Conservation (phyloP, 140 eudicot genomes). For the Senecio squalidus region DNA sequence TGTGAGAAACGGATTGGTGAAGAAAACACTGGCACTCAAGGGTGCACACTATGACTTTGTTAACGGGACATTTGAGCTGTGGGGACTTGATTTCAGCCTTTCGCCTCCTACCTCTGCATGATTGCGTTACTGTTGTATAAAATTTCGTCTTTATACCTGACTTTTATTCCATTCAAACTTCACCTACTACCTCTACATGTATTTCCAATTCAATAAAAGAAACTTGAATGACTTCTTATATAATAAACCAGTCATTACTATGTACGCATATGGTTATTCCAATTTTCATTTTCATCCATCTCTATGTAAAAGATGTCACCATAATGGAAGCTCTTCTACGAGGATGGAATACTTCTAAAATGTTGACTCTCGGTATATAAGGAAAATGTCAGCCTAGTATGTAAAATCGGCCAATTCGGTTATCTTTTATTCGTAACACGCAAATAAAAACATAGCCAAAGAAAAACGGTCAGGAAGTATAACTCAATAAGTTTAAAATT, state of each 20-base stretch:
- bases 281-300: constrained; percentile 32
- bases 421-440: too few relatives aligned
- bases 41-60: constrained; percentile 92
- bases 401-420: background rate
- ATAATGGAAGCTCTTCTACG: constrained; percentile 56
- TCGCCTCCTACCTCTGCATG: constrained; percentile 46
- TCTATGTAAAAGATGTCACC: constrained; percentile 40
- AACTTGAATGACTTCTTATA: background rate
- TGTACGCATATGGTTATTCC: constrained; percentile 12
- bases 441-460: background rate
- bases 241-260: constrained; percentile 13
- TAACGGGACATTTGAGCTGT: constrained; percentile 74
- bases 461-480: too few relatives aligned
- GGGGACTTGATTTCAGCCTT: constrained; percentile 76
- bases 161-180: constrained; percentile 13
- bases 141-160: constrained; percentile 3
- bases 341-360: background rate
- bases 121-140: constrained; percentile 14
- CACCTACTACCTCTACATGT: constrained; percentile 23
- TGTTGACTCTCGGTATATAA: too few relatives aligned
- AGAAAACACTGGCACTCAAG: constrained; percentile 59
- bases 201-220: constrained; percentile 10
- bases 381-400: too few relatives aligned
- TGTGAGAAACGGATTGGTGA: constrained; percentile 68
- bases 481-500: too few relatives aligned